These are phyloP conservation scores for Podospora sp. DNA, from an alignment of 495 filamentous ascomycete species.

Conservation along the genomic window DNA sequence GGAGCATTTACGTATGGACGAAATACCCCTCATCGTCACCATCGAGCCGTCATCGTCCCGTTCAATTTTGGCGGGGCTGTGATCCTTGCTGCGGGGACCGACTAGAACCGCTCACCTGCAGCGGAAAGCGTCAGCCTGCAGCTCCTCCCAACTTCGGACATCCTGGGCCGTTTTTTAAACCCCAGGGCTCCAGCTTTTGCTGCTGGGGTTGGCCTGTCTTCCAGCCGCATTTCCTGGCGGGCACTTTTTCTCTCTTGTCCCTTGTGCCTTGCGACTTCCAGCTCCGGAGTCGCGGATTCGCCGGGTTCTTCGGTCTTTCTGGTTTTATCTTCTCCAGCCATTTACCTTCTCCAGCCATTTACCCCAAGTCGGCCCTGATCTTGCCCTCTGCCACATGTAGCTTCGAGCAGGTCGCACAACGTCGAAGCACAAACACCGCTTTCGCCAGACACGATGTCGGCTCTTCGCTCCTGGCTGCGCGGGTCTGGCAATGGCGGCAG, in stretches of 20 bases:
- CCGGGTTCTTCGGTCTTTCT: slow-evolving; percentile 4
- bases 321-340: neutral
- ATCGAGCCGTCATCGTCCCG: slow-evolving; percentile 13
- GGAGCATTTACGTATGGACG: neutral
- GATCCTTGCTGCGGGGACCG: slow-evolving; percentile 3
- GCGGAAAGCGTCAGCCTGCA: slow-evolving; percentile 12
- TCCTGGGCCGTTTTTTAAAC: neutral
- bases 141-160: neutral
- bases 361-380: neutral
- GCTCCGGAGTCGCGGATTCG: slow-evolving; percentile 13
- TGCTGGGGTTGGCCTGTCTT: slow-evolving; percentile 6
- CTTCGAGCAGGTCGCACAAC: neutral
- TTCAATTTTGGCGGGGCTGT: slow-evolving; percentile 1
- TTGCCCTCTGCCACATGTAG: neutral
- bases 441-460: slow-evolving; percentile 27
- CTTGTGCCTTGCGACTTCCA: neutral
- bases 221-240: slow-evolving; percentile 1
- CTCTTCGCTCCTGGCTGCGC: slow-evolving; percentile 38
- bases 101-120: neutral
- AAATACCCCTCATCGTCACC: slow-evolving; percentile 4
- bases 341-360: neutral
- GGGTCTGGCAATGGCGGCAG: slow-evolving; percentile 19
- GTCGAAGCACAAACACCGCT: neutral
- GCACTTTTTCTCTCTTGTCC: slow-evolving; percentile 1
- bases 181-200: slow-evolving; percentile 5